phyloP scores from a whole-genome alignment of 306 rosid species.

The Ormosia semicastrata region DNA sequence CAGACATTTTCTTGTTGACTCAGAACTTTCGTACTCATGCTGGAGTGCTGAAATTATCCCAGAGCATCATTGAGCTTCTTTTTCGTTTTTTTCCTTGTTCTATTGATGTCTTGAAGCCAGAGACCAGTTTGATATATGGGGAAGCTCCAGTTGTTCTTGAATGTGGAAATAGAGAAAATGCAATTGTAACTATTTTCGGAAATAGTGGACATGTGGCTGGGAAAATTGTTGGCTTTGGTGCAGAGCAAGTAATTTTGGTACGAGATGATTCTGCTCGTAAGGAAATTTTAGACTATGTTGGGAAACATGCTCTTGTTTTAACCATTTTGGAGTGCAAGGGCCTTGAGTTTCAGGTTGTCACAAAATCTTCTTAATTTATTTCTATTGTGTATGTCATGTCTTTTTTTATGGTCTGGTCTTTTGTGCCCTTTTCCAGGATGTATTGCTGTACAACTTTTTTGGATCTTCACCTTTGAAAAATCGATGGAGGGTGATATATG shows the following conservation, averaged over 20 bases:
- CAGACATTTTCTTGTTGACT: conserved; percentile 49
- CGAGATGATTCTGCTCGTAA: conserved; percentile 58
- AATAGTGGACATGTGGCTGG: conserved; percentile 34
- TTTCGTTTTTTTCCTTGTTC: conserved; percentile 63
- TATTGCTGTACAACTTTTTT: conserved; percentile 66
- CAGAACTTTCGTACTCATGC: conserved; percentile 80
- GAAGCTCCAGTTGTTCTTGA: conserved; percentile 69
- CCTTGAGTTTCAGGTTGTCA: conserved; percentile 76
- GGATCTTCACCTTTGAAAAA: conserved; percentile 60
- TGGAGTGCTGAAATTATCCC: conserved; percentile 68
- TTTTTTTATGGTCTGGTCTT: not conserved
- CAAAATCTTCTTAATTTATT: not conserved
- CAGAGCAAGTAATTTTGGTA: conserved; percentile 79
- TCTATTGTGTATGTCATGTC: not conserved
- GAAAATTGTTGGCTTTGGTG: conserved; percentile 73
- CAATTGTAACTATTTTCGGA: conserved; percentile 67
- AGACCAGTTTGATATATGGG: conserved; percentile 62
- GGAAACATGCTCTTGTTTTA: conserved; percentile 77
- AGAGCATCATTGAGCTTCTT: conserved; percentile 64
- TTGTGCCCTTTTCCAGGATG: conserved; percentile 48
- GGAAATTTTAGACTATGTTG: conserved; percentile 47
- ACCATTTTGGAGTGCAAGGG: conserved; percentile 83
- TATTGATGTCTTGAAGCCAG: conserved; percentile 64
- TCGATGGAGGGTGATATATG: conserved; percentile 70
- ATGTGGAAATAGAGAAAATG: conserved; percentile 51